Evolutionary conservation across 768 basidiomycete species (phyloP).

Genomic region (Lactifluus volemus): DNA sequence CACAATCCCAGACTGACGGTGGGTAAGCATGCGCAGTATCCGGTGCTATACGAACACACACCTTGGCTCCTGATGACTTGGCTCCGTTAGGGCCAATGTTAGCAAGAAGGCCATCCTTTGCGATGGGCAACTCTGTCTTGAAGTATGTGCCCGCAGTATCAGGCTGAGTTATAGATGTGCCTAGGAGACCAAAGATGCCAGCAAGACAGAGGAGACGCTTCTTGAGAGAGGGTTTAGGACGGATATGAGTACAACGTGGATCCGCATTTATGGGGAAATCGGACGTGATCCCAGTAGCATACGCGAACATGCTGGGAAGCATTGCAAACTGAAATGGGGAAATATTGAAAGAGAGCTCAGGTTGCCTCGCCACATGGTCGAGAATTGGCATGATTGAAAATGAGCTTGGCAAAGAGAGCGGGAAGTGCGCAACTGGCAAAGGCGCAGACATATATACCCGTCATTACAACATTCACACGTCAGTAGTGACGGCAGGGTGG

Average conservation of each 20-base stretch:
- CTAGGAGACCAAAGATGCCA: slow-evolving; percentile 25
- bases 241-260: not conserved
- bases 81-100: slow-evolving; percentile 59
- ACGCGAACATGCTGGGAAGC: slow-evolving; percentile 1
- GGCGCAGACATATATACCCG: no score
- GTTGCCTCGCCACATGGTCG: not conserved
- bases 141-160: slow-evolving; percentile 41
- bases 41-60: slow-evolving; percentile 19
- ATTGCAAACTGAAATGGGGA: not conserved
- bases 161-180: slow-evolving; percentile 16
- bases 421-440: no score
- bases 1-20: slow-evolving; percentile 30
- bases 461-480: no score
- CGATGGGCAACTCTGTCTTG: slow-evolving; percentile 45
- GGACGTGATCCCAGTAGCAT: not conserved
- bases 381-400: not conserved
- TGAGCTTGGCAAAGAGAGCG: no score
- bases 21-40: not conserved
- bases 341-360: not conserved
- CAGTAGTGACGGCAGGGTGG: no score
- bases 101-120: slow-evolving; percentile 55
- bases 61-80: slow-evolving; percentile 46
- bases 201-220: slow-evolving; percentile 29
- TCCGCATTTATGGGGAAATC: not conserved
- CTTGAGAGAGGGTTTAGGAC: slow-evolving; percentile 7